Base-by-base conservation (phyloP, 2,329 filamentous ascomycete genomes). In the Aspergillus sp. region DNA sequence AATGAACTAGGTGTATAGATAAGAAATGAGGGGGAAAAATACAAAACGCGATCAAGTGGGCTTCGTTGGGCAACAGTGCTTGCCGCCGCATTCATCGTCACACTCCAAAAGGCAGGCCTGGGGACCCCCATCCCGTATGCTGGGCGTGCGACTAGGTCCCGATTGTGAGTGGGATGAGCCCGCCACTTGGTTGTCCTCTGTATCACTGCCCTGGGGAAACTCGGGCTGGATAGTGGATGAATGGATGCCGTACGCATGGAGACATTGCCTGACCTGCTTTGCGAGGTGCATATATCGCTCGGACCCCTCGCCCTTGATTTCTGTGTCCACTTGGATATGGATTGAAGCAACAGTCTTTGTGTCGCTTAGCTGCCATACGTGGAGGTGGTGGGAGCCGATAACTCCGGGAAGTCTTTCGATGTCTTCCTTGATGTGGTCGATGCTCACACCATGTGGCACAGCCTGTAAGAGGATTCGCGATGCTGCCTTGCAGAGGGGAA, bases 211-310 rank as follows among this genome's bases (percentile, higher is more conserved):
- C 1, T 72, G 75, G 9, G 70, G 65, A 48, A 81, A 99, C 74
- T 99, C 95, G 6, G 95, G 95, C 76, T 99, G 95, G 66, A 99
- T 98, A 12, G 95, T 99, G 37, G 92, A 93, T 39, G 90, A 96
- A 79, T 99, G 95, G 64, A 99, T 98, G 56, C 95, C 93, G 67
- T 96, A 97, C 37, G 87, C 93, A 74, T 99, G 95, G 3, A 99
- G 86, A 69, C 95, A 99, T 69, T 88, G 88, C 48, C 93, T 85
- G 17, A 96, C 90, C 56, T 89, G 87, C 58, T 86, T 87, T 19
- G 93, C 91, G 40, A 99, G 84, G 62, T 88, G 84, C 93, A 99
- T 99, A 77, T 98, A 99, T 68, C 88, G 87, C 55, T 84, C 83
- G 0, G 83, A 85, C 43, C 89, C 89, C 65, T 92, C 86, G 49